These are phyloP conservation scores for Protomyces macrosporus DNA, from an alignment of 1,139 yeast species.

Conservation along the genomic window DNA sequence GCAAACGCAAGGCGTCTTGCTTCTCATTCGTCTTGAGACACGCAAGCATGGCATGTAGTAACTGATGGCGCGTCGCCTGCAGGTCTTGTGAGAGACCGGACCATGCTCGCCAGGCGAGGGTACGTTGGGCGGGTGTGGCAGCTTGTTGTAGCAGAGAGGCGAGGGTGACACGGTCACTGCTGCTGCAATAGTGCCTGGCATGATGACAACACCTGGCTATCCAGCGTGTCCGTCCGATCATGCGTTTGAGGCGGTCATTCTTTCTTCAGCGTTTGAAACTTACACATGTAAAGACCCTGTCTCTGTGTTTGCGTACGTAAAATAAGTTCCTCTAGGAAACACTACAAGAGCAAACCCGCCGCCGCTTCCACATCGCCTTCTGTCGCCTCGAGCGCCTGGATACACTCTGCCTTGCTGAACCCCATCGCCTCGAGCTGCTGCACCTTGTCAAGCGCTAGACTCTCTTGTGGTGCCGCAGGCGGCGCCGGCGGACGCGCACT, in stretches of 20 bases:
- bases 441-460: conserved; percentile 48
- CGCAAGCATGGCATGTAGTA: conserved; percentile 7
- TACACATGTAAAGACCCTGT: no score
- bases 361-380: conserved; percentile 80
- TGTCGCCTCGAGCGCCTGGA: conserved; percentile 59
- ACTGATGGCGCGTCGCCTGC: conserved; percentile 17
- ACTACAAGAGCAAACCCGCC: conserved; percentile 60
- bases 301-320: no score
- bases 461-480: conserved; percentile 28
- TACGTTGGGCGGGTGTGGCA: neutral
- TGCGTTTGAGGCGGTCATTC: no score
- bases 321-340: no score
- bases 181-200: neutral
- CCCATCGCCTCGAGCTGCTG: conserved; percentile 62
- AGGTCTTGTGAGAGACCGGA: conserved; percentile 12
- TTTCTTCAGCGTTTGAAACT: no score
- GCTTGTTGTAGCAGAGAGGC: neutral
- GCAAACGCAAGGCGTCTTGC: conserved; percentile 13
- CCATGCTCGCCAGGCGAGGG: conserved; percentile 20
- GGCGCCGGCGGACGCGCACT: conserved; percentile 32
- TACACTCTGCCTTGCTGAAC: conserved; percentile 58
- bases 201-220: no score
- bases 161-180: neutral
- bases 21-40: conserved; percentile 5
- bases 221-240: no score